Evolutionary conservation across 495 filamentous ascomycete species (phyloP), one percentile per base, ranked within the genome.

Genomic region (Massariosphaeria phaeospora): DNA sequence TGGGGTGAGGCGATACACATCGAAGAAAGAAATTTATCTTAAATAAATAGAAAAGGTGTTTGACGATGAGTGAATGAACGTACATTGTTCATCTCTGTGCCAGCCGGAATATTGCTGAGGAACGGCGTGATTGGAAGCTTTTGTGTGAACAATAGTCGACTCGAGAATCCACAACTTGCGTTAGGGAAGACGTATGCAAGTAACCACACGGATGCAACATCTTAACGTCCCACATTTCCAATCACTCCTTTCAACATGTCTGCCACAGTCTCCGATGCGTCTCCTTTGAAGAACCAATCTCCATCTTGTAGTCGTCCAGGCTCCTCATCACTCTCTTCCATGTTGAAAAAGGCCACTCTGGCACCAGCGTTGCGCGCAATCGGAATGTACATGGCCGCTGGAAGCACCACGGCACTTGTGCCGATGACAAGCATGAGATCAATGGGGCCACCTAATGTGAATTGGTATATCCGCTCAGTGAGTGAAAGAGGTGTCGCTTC

Each of bases 381-480:
- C 20, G 59, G 46, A 21, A 63, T 60, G 33, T 63, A 63, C 25
- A 41, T 56, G 8, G 55, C 42, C 17, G 43, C 56, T 11, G 61
- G 61, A 39, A 52, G 53, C 10, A 63, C 61, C 4, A 41, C 39
- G 2, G 56, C 51, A 25, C 53, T 50, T n/a, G 56, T 63, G 0
- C 61, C 56, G n/a, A 60, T 36, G 33, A 63, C 61, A 9, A 63
- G 48, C 45, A 63, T 59, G 8, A 47, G 41, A 35, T 63, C 56
- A 18, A 60, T 29, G 18, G 42, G 27, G 1, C 21, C 43, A 12
- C 33, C 21, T 30, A 43, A 20, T 17, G 47, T 45, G 43, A 44
- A 61, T 6, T 34, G n/a, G 23, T 42, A 44, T 21, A 55, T 50
- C 3, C 23, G 13, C 15, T 27, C 11, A 43, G 39, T 9, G 29